Conservation (phyloP, 2,329 filamentous ascomycete species). For the Xylariomycetidae sp. region DNA sequence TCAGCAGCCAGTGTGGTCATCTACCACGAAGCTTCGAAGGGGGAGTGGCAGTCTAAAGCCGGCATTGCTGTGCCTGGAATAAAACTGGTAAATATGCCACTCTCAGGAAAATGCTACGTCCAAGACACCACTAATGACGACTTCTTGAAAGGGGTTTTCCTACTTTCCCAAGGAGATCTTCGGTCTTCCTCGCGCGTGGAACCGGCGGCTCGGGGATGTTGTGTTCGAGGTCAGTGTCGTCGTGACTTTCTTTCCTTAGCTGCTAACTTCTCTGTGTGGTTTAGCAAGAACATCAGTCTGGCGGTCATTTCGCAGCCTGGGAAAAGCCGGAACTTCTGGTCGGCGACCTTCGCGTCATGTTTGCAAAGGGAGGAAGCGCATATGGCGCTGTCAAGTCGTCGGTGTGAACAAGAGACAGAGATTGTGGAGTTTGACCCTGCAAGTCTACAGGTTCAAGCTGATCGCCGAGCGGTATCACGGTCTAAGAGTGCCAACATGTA, state of each 20-base stretch:
- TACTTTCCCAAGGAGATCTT: conserved; percentile 12
- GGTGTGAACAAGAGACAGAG: neutral
- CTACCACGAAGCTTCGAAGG: conserved; percentile 10
- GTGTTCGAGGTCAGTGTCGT: conserved; percentile 8
- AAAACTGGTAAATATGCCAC: conserved; percentile 5
- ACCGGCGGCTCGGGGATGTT: conserved; percentile 10
- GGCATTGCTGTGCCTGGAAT: neutral
- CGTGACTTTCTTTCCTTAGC: no score
- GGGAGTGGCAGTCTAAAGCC: neutral
- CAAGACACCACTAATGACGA: neutral
- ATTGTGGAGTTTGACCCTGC: no score
- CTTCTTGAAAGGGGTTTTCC: conserved; percentile 7
- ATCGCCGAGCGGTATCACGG: no score
- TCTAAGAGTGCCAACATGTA: no score
- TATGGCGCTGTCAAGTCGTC: conserved; percentile 1
- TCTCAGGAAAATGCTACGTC: neutral
- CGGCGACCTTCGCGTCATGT: conserved; percentile 8
- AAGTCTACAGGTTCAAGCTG: no score
- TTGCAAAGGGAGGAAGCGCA: conserved; percentile 3
- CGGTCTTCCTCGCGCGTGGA: conserved; percentile 7
- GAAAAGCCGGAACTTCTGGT: conserved; percentile 7
- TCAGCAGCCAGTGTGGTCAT: conserved; percentile 10
- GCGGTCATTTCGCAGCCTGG: conserved; percentile 11
- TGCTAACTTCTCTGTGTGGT: neutral
- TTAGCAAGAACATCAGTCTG: conserved; percentile 7